A percentile compares a stretch with the other conserved stretches of the same genome.
Evolutionary conservation across 2,329 filamentous ascomycete species (phyloP).

Genomic region (Blastomyces parvus): DNA sequence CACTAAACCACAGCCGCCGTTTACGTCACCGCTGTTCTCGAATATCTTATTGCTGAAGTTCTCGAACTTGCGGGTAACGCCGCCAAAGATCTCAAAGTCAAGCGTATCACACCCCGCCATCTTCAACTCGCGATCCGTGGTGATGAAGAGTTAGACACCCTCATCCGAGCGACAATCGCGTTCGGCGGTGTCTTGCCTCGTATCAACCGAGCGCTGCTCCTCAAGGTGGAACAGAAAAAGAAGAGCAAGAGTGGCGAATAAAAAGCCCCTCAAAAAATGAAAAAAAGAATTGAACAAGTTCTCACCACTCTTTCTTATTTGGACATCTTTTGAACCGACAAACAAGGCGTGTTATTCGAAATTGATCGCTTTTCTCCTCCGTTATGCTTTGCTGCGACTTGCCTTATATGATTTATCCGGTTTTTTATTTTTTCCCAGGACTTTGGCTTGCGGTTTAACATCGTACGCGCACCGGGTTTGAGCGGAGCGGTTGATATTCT

Average conservation of each 20-base stretch:
- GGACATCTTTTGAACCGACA: slow-evolving; percentile 11
- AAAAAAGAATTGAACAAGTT: slow-evolving; percentile 16
- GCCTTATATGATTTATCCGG: not conserved
- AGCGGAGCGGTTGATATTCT: not conserved
- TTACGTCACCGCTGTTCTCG: slow-evolving; percentile 94
- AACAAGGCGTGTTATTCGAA: slow-evolving; percentile 5
- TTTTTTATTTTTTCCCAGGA: not conserved
- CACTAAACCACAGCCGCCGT: slow-evolving; percentile 58
- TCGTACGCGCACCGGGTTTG: not conserved
- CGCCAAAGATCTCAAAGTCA: slow-evolving; percentile 98
- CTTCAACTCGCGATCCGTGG: slow-evolving; percentile 96
- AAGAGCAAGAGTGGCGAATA: slow-evolving; percentile 51
- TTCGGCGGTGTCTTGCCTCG: slow-evolving; percentile 97
- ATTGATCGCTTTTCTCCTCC: slow-evolving; percentile 5
- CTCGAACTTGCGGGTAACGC: slow-evolving; percentile 97
- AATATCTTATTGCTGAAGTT: slow-evolving; percentile 96
- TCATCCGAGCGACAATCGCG: slow-evolving; percentile 95
- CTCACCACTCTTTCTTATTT: slow-evolving; percentile 7
- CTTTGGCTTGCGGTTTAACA: not conserved
- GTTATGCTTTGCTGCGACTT: not conserved
- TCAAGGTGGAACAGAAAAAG: slow-evolving; percentile 98
- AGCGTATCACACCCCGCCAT: slow-evolving; percentile 97
- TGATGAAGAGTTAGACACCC: slow-evolving; percentile 94
- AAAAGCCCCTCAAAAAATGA: slow-evolving; percentile 5
- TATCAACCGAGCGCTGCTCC: slow-evolving; percentile 92